Base-by-base conservation (phyloP, 2,329 filamentous ascomycete genomes). In the Aspergillus sp. region DNA sequence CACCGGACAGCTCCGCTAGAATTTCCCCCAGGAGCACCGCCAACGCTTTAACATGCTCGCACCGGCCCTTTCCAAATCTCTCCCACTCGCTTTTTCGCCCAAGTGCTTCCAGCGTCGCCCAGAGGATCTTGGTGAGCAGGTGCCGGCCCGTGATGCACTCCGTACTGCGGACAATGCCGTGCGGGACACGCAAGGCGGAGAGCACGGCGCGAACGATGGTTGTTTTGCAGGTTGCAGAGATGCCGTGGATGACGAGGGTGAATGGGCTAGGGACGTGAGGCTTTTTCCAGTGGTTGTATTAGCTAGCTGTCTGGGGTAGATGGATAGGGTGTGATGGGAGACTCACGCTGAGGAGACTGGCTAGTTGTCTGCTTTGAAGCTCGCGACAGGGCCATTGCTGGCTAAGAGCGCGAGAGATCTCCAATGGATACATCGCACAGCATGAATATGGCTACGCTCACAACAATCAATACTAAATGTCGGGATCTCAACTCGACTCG, bases 151-250 rank as follows among this genome's bases (percentile, higher is more conserved):
- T 72, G 10, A 74, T 70, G 46, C 70, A 73, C 52, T 74, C 71
- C 7, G 65, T 60, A 52, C 70, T 68, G 34, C 64, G 68, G 42
- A 73, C 62, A 44, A 72, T 56, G 28, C 66, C 65, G 51, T 71
- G 63, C 8, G 62, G 62, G 32, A 70, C 72, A 3, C 76, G 73
- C 5, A 85, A 76, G 30, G 79, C 74, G 7, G 74, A 76, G 12
- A 94, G 76, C 10, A 88, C 76, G 3, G 76, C 74, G 47, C 75
- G 73, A 3, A 84, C 74, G 43, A 95, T 77, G 42, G 80, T 79
- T 30, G 82, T 87, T 70, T 97, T 97, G 36, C 89, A 91, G 0
- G 90, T 94, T 2, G 88, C 85, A 59, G 90, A 83, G 29, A 89
- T 80, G 43, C 93, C 93, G 65, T 97, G 83, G 42, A 94, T 67